Evolutionary conservation across 257 asterid genomes (phyloP).

Genomic region (Cynanchum wilfordii): DNA sequence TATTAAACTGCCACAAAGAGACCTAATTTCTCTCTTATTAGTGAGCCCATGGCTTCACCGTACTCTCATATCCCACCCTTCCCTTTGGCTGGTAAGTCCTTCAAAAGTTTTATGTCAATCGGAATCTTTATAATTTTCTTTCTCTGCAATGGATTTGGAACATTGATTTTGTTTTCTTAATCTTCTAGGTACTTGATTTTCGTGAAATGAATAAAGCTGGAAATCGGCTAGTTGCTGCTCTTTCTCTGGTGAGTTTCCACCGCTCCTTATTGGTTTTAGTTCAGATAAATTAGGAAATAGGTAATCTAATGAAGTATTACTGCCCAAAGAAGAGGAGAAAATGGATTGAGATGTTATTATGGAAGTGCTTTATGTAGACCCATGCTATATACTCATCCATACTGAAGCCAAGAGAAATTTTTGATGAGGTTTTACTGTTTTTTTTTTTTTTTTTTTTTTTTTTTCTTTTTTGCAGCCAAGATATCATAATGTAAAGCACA

Average conservation of each 20-base stretch:
- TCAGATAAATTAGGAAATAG: not conserved
- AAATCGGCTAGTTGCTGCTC: slow-evolving; percentile 77
- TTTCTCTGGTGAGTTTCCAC: slow-evolving; percentile 55
- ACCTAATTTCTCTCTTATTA: slow-evolving; percentile 61
- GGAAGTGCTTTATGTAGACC: no score
- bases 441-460: not conserved
- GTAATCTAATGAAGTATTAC: not conserved
- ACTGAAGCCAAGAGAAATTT: not conserved
- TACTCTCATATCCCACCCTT: slow-evolving; percentile 60
- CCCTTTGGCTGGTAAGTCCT: slow-evolving; percentile 63
- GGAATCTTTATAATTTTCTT: slow-evolving; percentile 15
- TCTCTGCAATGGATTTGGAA: not conserved
- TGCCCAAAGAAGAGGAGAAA: not conserved
- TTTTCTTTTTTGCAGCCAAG: slow-evolving; percentile 54
- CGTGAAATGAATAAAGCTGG: slow-evolving; percentile 82
- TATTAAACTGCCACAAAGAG: slow-evolving; percentile 59
- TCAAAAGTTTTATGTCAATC: not conserved
- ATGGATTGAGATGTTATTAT: not conserved
- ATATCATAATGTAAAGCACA: slow-evolving; percentile 73
- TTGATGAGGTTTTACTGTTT: slow-evolving; percentile 11
- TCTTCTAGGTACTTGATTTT: slow-evolving; percentile 71
- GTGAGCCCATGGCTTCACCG: slow-evolving; percentile 63
- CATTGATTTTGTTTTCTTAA: slow-evolving; percentile 1
- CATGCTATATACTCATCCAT: not conserved
- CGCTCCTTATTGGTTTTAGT: not conserved